A percentile compares a stretch with the other conserved stretches of the same genome.
Evolutionary conservation across 805 yeast genomes (phyloP).

Genomic region (Candida sanyiensis): DNA sequence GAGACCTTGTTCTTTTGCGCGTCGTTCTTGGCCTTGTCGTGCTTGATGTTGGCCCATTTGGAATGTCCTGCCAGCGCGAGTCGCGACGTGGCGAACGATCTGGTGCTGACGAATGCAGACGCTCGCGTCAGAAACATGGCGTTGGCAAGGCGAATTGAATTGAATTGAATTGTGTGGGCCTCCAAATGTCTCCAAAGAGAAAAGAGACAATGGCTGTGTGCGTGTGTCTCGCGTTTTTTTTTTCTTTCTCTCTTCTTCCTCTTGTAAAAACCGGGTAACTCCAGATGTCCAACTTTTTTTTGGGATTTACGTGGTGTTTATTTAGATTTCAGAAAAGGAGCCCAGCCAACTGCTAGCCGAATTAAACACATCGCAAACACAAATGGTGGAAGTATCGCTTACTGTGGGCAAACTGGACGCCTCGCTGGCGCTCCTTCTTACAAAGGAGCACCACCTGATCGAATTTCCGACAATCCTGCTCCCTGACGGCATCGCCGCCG

Average conservation of each 20-base stretch:
- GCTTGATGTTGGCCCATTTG: slow-evolving; percentile 93
- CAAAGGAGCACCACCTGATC: slow-evolving; percentile 88
- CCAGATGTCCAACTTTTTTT: too few species aligned
- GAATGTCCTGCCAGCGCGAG: slow-evolving; percentile 60
- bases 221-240: too few species aligned
- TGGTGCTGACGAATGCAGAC: not conserved
- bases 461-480: slow-evolving; percentile 94
- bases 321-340: too few species aligned
- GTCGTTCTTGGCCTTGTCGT: slow-evolving; percentile 90
- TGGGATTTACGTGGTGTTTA: too few species aligned
- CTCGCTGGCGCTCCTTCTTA: slow-evolving; percentile 82
- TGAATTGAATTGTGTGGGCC: too few species aligned
- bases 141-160: too few species aligned
- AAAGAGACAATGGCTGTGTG: too few species aligned
- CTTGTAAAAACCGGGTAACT: slow-evolving; percentile 6
- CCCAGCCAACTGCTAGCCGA: too few species aligned
- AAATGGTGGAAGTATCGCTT: slow-evolving; percentile 82
- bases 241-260: too few species aligned
- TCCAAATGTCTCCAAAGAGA: too few species aligned
- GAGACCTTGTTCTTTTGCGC: slow-evolving; percentile 65
- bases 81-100: slow-evolving; percentile 3
- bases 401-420: slow-evolving; percentile 97
- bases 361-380: too few species aligned
- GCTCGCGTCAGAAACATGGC: slow-evolving; percentile 1
- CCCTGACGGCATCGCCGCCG: slow-evolving; percentile 88